Conservation (phyloP, 2,329 filamentous ascomycete species). For the Colletotrichum orchidophilum region DNA sequence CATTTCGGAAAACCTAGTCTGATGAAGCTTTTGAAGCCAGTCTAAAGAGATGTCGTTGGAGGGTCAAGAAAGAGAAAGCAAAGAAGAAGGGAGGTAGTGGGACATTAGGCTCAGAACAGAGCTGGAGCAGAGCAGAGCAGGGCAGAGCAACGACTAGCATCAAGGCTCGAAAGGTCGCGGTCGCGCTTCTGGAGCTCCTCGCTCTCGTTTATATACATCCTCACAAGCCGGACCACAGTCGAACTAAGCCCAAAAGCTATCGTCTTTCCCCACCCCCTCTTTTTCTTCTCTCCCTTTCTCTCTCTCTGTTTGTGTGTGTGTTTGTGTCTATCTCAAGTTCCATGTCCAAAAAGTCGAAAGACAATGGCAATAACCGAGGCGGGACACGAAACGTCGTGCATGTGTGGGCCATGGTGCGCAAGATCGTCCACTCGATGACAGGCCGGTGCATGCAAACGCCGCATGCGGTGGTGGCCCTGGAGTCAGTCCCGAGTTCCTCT, state of each 20-base stretch:
- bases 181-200: not conserved
- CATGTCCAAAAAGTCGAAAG: not conserved
- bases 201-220: not conserved
- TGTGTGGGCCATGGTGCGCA: slow-evolving; percentile 26
- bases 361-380: slow-evolving; percentile 12
- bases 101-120: slow-evolving; percentile 1
- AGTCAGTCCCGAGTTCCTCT: not conserved
- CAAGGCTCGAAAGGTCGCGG: not conserved
- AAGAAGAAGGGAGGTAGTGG: not conserved
- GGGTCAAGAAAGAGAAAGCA: not conserved
- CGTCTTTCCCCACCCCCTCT: not conserved
- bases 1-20: slow-evolving; percentile 2
- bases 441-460: slow-evolving; percentile 29
- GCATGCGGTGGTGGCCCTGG: slow-evolving; percentile 12
- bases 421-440: slow-evolving; percentile 30
- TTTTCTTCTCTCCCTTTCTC: not conserved
- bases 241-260: not conserved
- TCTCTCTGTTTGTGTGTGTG: not conserved
- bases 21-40: not conserved
- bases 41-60: not conserved
- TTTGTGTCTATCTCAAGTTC: not conserved
- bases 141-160: not conserved
- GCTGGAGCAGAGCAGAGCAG: not conserved
- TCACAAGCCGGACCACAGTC: not conserved
- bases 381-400: slow-evolving; percentile 32